These are phyloP conservation scores for Pseudofabraea citricarpa DNA, from an alignment of 2,329 filamentous ascomycete species.

Conservation along the genomic window DNA sequence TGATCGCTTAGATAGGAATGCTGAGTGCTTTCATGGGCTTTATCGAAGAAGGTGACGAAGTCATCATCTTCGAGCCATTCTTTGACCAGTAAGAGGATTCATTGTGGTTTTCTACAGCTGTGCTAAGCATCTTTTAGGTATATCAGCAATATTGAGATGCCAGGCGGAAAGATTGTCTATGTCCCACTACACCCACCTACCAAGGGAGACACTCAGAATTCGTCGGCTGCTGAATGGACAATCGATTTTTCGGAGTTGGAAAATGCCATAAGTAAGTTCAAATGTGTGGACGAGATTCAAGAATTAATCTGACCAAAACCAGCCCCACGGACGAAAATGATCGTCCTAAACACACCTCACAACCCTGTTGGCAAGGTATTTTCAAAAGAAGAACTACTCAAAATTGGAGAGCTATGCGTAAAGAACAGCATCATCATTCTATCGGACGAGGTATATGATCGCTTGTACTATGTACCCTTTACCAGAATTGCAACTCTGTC, in stretches of 20 bases:
- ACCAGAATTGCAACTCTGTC: conserved; percentile 88
- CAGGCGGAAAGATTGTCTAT: conserved; percentile 90
- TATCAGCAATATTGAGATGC: conserved; percentile 98
- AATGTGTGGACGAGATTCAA: too few relatives aligned
- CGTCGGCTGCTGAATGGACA: conserved; percentile 82
- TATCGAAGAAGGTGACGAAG: conserved; percentile 89
- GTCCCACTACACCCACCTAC: conserved; percentile 89
- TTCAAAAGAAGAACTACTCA: conserved; percentile 74
- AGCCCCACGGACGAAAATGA: conserved; percentile 80
- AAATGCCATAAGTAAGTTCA: conserved; percentile 60
- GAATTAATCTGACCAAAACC: too few relatives aligned
- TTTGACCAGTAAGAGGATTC: conserved; percentile 73
- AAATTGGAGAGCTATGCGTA: conserved; percentile 83
- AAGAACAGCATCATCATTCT: conserved; percentile 93
- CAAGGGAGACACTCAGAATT: conserved; percentile 72
- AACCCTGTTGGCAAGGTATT: conserved; percentile 98
- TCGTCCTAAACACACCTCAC: conserved; percentile 81
- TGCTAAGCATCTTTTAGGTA: conserved; percentile 45
- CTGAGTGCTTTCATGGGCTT: conserved; percentile 97
- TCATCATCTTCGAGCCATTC: conserved; percentile 97
- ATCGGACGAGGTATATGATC: conserved; percentile 90
- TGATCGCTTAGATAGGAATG: conserved; percentile 55
- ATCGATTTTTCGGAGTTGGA: conserved; percentile 82
- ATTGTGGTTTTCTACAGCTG: not conserved
- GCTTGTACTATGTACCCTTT: conserved; percentile 91